phyloP scores from a whole-genome alignment of 202 grass and related monocot genomes.

The Carex sylvatica region DNA sequence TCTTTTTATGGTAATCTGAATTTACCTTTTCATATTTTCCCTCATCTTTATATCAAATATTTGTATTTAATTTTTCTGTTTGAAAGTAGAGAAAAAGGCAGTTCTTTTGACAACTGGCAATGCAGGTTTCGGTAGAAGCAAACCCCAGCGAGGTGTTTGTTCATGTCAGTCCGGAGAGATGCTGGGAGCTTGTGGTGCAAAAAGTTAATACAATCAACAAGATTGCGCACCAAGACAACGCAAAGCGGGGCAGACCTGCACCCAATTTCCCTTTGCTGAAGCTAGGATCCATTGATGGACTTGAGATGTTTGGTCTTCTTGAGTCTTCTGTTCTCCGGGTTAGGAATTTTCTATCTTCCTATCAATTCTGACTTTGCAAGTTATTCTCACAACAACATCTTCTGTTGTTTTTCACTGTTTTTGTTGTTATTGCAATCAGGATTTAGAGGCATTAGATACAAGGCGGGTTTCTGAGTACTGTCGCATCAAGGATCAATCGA shows the following conservation, averaged over 20 bases:
- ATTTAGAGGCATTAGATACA: constrained; percentile 44
- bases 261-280: constrained; percentile 1
- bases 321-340: constrained; percentile 34
- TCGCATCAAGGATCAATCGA: constrained; percentile 32
- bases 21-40: neutral
- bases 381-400: neutral
- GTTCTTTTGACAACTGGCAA: neutral
- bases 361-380: neutral
- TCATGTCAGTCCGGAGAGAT: constrained; percentile 33
- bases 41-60: neutral
- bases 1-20: constrained; percentile 41
- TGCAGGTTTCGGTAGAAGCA: constrained; percentile 37
- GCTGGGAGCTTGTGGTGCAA: constrained; percentile 48
- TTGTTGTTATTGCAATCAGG: constrained; percentile 29
- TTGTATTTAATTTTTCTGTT: constrained; percentile 7
- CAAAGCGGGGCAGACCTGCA: neutral
- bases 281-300: constrained; percentile 39
- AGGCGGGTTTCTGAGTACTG: constrained; percentile 58
- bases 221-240: constrained; percentile 33
- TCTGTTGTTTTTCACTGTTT: neutral
- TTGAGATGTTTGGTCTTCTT: constrained; percentile 46
- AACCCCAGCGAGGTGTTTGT: constrained; percentile 38
- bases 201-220: constrained; percentile 34
- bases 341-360: neutral
- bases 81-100: neutral